Evolutionary conservation across 2,329 filamentous ascomycete genomes (phyloP).

Genomic region (Calonectria montana): DNA sequence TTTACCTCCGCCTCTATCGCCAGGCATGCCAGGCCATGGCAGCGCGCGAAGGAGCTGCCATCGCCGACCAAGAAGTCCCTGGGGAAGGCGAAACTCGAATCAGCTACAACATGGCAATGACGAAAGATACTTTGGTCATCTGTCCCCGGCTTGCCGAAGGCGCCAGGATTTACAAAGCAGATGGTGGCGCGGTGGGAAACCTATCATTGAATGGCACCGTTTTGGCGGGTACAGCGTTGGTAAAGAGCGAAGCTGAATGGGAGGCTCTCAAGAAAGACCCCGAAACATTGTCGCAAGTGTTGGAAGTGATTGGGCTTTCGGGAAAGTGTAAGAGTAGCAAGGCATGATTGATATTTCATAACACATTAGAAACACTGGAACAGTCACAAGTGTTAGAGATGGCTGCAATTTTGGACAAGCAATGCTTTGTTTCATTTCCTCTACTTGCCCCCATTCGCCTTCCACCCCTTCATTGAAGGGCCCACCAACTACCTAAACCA

Average conservation of each 20-base stretch:
- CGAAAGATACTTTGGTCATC: slow-evolving; percentile 62
- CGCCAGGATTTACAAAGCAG: slow-evolving; percentile 40
- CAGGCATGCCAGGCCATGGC: slow-evolving; percentile 55
- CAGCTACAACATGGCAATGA: slow-evolving; percentile 74
- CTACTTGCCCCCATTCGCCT: slow-evolving; percentile 37
- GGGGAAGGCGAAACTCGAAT: slow-evolving; percentile 59
- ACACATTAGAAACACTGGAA: background rate
- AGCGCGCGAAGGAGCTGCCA: slow-evolving; percentile 13
- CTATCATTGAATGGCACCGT: slow-evolving; percentile 71
- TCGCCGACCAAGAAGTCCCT: slow-evolving; percentile 36
- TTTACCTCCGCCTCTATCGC: slow-evolving; percentile 62
- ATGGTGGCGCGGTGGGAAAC: slow-evolving; percentile 52
- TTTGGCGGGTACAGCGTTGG: slow-evolving; percentile 72
- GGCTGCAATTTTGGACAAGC: background rate
- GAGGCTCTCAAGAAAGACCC: slow-evolving; percentile 59
- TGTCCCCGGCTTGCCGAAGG: slow-evolving; percentile 68
- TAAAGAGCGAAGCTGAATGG: slow-evolving; percentile 70
- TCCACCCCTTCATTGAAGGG: slow-evolving; percentile 60
- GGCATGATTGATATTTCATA: background rate
- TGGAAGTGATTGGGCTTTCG: slow-evolving; percentile 48
- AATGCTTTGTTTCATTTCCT: background rate
- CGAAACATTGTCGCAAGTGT: slow-evolving; percentile 30
- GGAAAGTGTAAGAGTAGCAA: slow-evolving; percentile 1
- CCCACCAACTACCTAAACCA: background rate
- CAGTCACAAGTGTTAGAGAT: background rate